Conservation (phyloP, 2,329 filamentous ascomycete genomes). For the Ceratocystis eucalypticola region DNA sequence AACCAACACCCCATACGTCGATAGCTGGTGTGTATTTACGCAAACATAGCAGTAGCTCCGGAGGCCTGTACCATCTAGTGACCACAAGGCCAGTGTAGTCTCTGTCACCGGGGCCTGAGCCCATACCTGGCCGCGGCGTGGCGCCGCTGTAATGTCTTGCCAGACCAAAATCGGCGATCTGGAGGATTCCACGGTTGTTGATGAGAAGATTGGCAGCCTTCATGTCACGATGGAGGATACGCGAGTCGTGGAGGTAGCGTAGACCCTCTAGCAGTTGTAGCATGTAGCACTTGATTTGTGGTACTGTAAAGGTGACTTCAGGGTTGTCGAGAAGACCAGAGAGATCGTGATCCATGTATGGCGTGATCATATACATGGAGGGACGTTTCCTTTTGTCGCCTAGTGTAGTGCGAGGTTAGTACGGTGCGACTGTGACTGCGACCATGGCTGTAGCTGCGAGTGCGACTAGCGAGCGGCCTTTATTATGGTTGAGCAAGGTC, state of each 20-base stretch:
- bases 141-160: constrained; percentile 84
- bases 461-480: background rate
- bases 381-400: constrained; percentile 65
- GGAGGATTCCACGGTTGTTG: constrained; percentile 81
- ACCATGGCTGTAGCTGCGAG: no score
- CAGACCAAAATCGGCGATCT: constrained; percentile 94
- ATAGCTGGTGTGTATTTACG: constrained; percentile 93
- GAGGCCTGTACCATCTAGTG: constrained; percentile 91
- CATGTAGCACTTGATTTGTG: constrained; percentile 97
- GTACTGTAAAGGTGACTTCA: constrained; percentile 68
- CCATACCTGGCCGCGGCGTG: constrained; percentile 59
- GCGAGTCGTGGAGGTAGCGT: constrained; percentile 74
- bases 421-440: background rate
- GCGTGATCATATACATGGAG: constrained; percentile 96
- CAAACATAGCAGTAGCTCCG: constrained; percentile 77
- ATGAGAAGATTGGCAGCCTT: constrained; percentile 97
- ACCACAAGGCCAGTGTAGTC: constrained; percentile 97
- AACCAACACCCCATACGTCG: constrained; percentile 98
- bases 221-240: constrained; percentile 94
- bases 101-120: constrained; percentile 70
- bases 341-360: constrained; percentile 99
- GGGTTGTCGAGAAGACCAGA: constrained; percentile 93
- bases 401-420: background rate
- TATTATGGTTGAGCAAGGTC: background rate
- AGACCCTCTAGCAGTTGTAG: constrained; percentile 82